Evolutionary conservation across 306 rosid species (phyloP), one percentile per base, ranked within the genome.

Genomic region (Citrullus colocynthis): DNA sequence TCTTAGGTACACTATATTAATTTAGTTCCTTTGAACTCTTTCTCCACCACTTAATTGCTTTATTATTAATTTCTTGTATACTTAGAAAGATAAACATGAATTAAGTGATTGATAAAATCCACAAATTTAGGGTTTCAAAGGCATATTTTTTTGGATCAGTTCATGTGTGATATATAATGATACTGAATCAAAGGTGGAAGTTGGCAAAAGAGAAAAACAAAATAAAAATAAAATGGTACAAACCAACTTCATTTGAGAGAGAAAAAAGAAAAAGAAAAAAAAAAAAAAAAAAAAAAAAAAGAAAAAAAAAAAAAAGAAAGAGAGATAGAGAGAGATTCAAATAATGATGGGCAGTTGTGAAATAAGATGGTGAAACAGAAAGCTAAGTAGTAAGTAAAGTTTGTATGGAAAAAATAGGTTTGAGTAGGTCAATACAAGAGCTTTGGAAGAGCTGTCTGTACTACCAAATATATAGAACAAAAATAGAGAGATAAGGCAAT

Each of bases 371-470:
- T 14, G 42, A 62, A 63, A 63, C 70, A 32, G 70, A 69, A 69
- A 69, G 55, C 34, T 9, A 41, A 42, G 55, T 41, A 69, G 74
- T 69, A 42, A 42, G 54, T 69, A 42, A 69, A 42, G 55, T 42
- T 37, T 63, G 67, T 60, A 52, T 41, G 55, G 36, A 42, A 39
- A 67, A 36, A 39, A 41, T 48, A 63, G 70, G 70, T 32, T 63
- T 63, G 70, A 34, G 73, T 66, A 14, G 73, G 73, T 69, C 49
- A 36, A 36, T 9, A n/a, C 11, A 20, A 69, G 75, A 69, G 55
- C 75, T 44, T 69, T 69, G 75, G 55, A 69, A 69, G 75, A 69
- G 16, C 49, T 69, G 75, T 69, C 75, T n/a, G 54, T 69, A 69
- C 75, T 69, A 69, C 14, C 54, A 44, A 41, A 69, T 17, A 44